phyloP scores from a whole-genome alignment of 495 filamentous ascomycete genomes.

The Penicillium nucicola region DNA sequence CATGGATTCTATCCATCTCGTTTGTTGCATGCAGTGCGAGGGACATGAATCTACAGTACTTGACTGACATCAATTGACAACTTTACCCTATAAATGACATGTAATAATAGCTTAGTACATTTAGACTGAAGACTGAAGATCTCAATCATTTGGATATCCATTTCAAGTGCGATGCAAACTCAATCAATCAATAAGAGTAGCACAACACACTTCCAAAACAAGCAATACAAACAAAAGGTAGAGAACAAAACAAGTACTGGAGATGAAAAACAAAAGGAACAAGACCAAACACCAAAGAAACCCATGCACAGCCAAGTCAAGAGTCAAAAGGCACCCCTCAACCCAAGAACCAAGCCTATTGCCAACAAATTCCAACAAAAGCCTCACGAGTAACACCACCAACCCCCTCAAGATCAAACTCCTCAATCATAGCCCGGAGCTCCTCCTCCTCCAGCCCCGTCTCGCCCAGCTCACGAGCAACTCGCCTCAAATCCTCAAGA shows the following conservation, averaged over 20 bases:
- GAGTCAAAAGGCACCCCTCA: too few species aligned
- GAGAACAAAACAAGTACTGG: constrained; percentile 2
- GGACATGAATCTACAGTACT: neutral
- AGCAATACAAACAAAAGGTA: constrained; percentile 9
- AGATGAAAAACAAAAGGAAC: too few species aligned
- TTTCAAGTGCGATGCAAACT: neutral
- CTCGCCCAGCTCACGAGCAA: constrained; percentile 89
- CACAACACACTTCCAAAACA: constrained; percentile 6
- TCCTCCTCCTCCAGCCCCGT: constrained; percentile 87
- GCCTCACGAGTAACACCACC: constrained; percentile 86
- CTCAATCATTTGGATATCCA: neutral
- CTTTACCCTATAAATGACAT: too few species aligned
- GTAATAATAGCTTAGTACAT: too few species aligned
- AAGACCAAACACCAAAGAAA: constrained; percentile 12
- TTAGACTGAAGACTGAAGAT: neutral
- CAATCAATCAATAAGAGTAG: constrained; percentile 2
- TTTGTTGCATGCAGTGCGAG: neutral
- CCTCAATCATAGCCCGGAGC: constrained; percentile 92
- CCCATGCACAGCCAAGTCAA: constrained; percentile 11
- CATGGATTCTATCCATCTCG: neutral
- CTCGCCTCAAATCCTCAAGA: constrained; percentile 77
- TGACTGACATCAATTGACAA: neutral
- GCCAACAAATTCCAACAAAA: constrained; percentile 78
- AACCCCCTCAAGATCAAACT: constrained; percentile 94
- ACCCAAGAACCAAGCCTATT: constrained; percentile 35